Base-by-base conservation (phyloP, 1,139 yeast genomes). In the Suhomyces kunorum region DNA sequence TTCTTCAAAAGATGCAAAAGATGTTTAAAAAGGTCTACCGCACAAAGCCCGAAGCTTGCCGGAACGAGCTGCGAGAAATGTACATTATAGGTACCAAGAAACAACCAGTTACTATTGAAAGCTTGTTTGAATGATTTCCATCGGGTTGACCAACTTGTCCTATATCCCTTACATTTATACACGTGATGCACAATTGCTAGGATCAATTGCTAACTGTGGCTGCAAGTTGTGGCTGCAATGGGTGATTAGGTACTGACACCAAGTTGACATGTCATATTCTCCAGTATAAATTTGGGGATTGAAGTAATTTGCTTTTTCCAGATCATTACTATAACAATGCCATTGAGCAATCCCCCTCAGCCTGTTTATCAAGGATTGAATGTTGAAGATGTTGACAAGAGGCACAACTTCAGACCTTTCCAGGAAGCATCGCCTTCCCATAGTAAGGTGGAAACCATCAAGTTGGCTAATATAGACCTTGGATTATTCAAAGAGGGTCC, bases 61-160 rank as follows among this genome's bases (percentile, higher is more conserved):
- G 74, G 28, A 51, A 51, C 20, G 71, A 66, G 40, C 72, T 67
- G 68, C 53, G 68, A 46, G 75, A 69, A 45, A 59, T 67, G 61
- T 69, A 65, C 45, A 54, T 67, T 9, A 50, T 69, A 12, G 71
- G 68, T 1, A 34, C 59, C 19, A 60, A 54, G 28, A 58, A 48
- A 36, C 51, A 44, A 14, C 13, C 19, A 5, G 32, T 46, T 3
- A n/a, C 20, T 5, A 22, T 44, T 3, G 11, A 35, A 7, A 49
- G 43, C 2, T 15, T 45, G 7, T 44, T 37, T 26, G 38, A 47
- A 8, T 17, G 35, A 12, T 24, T 15, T 17, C 15, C n/a, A 8
- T 12, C 29, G n/a, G 28, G 31, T n/a, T n/a, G n/a, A n/a, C n/a
- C n/a, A n/a, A n/a, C n/a, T n/a, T n/a, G n/a, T n/a, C n/a, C n/a